These are phyloP conservation scores for Fragilaria radians DNA, from an alignment of 108 stramenopile genomes.

Conservation along the genomic window DNA sequence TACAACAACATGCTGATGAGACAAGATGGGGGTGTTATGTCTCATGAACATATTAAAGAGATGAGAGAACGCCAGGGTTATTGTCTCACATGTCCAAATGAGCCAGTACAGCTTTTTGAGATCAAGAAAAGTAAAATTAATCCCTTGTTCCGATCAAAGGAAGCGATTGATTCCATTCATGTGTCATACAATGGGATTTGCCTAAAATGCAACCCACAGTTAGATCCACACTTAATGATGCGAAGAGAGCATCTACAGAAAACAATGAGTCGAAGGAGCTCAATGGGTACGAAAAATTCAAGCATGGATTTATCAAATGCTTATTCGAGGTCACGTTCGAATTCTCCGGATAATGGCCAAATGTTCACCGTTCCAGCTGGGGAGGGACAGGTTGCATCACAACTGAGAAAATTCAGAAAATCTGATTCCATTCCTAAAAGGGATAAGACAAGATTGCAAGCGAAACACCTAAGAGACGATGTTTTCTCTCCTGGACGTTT, in stretches of 20 bases:
- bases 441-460: not conserved
- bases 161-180: constrained; percentile 8
- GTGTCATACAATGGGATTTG: constrained; percentile 25
- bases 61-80: constrained; percentile 20
- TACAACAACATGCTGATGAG: constrained; percentile 20
- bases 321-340: not conserved
- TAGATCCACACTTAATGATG: constrained; percentile 2
- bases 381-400: no score
- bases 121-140: constrained; percentile 24
- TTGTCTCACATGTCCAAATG: constrained; percentile 19
- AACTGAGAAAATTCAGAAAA: not conserved
- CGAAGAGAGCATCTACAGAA: not conserved
- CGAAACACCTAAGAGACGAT: no score
- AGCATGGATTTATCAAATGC: not conserved
- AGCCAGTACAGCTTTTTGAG: constrained; percentile 17
- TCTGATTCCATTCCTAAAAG: not conserved
- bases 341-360: not conserved
- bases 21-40: constrained; percentile 17
- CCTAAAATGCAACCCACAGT: constrained; percentile 16
- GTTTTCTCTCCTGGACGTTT: not conserved
- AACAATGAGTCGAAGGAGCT: not conserved
- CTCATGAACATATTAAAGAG: constrained; percentile 11
- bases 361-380: no score
- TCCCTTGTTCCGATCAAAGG: constrained; percentile 23
- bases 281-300: not conserved